Conservation (phyloP, 768 basidiomycete species). For the Agrocybe chaxingu region DNA sequence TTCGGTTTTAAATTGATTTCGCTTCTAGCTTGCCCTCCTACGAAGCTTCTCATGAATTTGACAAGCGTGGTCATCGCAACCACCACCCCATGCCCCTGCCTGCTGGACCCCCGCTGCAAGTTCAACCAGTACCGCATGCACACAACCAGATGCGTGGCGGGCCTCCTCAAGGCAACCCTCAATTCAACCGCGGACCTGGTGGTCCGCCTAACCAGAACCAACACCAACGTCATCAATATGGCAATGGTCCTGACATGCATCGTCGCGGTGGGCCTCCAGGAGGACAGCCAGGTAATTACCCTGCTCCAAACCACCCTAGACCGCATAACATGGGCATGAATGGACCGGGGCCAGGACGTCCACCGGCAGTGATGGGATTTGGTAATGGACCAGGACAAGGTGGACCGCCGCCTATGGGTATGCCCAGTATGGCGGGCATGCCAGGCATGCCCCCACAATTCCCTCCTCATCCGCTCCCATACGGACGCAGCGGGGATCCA, state of each 20-base stretch:
- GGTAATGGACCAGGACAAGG: too few relatives aligned
- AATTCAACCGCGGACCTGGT: constrained; percentile 26
- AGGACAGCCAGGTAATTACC: constrained; percentile 24
- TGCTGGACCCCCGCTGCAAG: constrained; percentile 24
- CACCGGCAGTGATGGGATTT: too few relatives aligned
- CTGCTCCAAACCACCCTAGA: constrained; percentile 4
- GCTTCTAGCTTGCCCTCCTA: constrained; percentile 62
- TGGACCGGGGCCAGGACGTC: too few relatives aligned
- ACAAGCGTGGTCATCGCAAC: constrained; percentile 63
- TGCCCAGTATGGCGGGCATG: too few relatives aligned
- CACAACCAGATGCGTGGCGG: constrained; percentile 16
- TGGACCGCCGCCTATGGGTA: too few relatives aligned
- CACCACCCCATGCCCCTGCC: constrained; percentile 22
- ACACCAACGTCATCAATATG: constrained; percentile 10
- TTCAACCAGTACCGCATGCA: constrained; percentile 14
- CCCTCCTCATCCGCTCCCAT: too few relatives aligned
- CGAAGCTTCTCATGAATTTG: constrained; percentile 82
- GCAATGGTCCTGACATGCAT: constrained; percentile 6
- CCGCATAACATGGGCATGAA: background rate
- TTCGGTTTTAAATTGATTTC: background rate
- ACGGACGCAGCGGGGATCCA: too few relatives aligned
- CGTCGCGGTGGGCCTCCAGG: constrained; percentile 26
- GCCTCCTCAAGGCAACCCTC: constrained; percentile 11
- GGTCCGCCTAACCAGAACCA: background rate
- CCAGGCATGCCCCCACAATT: too few relatives aligned